Conservation (phyloP, 768 basidiomycete species). For the Dentipellis sp. region DNA sequence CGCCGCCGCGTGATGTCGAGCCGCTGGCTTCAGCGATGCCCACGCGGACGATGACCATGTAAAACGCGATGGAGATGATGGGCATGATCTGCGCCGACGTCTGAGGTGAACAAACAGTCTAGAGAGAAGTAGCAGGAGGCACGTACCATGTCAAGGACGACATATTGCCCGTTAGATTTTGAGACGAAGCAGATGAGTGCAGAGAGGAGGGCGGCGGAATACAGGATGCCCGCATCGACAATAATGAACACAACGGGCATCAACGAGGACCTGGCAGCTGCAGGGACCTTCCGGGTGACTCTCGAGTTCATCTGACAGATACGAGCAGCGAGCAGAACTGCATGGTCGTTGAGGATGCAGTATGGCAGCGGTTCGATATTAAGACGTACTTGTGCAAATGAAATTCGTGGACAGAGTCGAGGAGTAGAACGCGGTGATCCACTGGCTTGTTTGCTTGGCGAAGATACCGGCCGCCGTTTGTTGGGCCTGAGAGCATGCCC, state of each 20-base stretch:
- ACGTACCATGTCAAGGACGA: conserved; percentile 13
- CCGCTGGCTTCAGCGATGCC: conserved; percentile 5
- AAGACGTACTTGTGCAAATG: background rate
- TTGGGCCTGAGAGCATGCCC: background rate
- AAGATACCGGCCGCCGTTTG: background rate
- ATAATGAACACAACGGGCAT: background rate
- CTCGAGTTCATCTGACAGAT: background rate
- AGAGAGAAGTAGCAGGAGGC: too few species aligned
- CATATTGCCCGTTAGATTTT: conserved; percentile 12
- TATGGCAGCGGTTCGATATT: too few species aligned
- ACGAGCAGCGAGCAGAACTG: background rate
- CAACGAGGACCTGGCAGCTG: background rate
- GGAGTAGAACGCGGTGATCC: background rate
- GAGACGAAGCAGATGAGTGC: conserved; percentile 17
- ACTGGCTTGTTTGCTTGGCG: background rate
- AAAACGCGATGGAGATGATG: conserved; percentile 4
- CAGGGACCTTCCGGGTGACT: background rate
- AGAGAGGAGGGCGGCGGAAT: conserved; percentile 4
- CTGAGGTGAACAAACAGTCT: too few species aligned
- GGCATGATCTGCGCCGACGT: too few species aligned
- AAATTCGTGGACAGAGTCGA: background rate
- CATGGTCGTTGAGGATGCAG: background rate
- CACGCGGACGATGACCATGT: conserved; percentile 13
- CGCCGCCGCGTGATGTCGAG: background rate
- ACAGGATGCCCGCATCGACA: background rate